A percentile compares a stretch with the other conserved stretches of the same genome.
Conservation (phyloP, 352 stramenopile species). For the Globisporangium spiculum region DNA sequence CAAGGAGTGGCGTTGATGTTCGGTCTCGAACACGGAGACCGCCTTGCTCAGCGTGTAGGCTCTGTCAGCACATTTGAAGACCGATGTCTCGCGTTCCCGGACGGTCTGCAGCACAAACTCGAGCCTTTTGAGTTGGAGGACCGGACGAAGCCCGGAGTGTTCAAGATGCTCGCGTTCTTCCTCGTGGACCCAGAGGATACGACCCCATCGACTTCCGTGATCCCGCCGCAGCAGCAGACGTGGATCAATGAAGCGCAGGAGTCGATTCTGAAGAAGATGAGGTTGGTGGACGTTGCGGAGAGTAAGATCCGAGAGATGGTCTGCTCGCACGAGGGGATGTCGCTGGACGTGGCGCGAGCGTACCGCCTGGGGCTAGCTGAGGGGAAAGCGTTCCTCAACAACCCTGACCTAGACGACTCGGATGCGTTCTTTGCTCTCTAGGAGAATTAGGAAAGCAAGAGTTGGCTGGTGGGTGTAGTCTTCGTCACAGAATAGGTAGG, state of each 20-base stretch:
- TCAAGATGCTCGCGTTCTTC: constrained; percentile 52
- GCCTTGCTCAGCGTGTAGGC: constrained; percentile 27
- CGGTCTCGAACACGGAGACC: constrained; percentile 19
- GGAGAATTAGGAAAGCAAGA: not conserved
- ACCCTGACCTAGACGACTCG: not conserved
- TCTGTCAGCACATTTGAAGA: constrained; percentile 19
- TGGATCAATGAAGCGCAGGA: constrained; percentile 23
- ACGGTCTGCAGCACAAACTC: constrained; percentile 39
- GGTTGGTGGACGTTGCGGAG: constrained; percentile 16
- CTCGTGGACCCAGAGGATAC: constrained; percentile 32
- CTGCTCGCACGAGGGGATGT: constrained; percentile 1
- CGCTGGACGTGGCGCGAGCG: constrained; percentile 18
- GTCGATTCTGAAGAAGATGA: constrained; percentile 10
- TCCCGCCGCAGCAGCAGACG: constrained; percentile 37
- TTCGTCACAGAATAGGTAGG: too few species aligned
- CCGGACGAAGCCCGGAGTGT: constrained; percentile 22
- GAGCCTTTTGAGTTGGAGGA: constrained; percentile 42
- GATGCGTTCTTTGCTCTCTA: constrained; percentile 10
- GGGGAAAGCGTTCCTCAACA: constrained; percentile 5
- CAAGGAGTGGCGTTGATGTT: constrained; percentile 26
- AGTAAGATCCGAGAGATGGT: constrained; percentile 22
- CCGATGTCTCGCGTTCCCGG: constrained; percentile 40
- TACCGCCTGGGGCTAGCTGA: constrained; percentile 26
- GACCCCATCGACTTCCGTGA: constrained; percentile 31
- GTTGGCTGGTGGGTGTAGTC: too few species aligned